Percentiles rank a stretch among this genome's conserved stretches.
These are phyloP conservation scores for Umbelopsis ramanniana DNA, from an alignment of 192 early-diverging fungal species.

Conservation along the genomic window DNA sequence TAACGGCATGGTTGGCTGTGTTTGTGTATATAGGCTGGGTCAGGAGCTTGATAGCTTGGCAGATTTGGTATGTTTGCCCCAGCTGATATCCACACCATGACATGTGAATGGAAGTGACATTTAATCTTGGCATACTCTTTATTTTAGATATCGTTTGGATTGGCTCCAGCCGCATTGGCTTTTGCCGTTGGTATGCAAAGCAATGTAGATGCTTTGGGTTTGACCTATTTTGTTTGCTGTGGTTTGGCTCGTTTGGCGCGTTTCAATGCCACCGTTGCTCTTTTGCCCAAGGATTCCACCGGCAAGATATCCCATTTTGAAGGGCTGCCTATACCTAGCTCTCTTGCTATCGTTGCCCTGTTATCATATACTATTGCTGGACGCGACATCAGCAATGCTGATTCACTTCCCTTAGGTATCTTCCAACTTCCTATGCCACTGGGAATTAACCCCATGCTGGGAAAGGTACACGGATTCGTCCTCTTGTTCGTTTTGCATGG, in stretches of 20 bases:
- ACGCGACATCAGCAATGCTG: constrained; percentile 13
- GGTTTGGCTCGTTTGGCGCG: constrained; percentile 81
- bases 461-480: constrained; percentile 64
- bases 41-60: constrained; percentile 89
- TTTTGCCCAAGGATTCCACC: constrained; percentile 66
- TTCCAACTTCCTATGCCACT: constrained; percentile 49
- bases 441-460: not conserved
- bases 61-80: constrained; percentile 65
- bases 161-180: constrained; percentile 55
- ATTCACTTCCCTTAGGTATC: constrained; percentile 42
- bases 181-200: constrained; percentile 85
- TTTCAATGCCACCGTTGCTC: constrained; percentile 83
- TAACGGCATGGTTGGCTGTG: not conserved
- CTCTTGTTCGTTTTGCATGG: constrained; percentile 76
- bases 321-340: constrained; percentile 87
- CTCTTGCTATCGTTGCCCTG: constrained; percentile 65
- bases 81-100: not conserved
- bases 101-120: not conserved
- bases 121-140: not conserved
- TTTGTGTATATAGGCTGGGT: constrained; percentile 51
- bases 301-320: constrained; percentile 87
- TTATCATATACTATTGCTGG: constrained; percentile 51
- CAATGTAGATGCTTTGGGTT: constrained; percentile 69
- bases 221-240: constrained; percentile 84
- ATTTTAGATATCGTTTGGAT: constrained; percentile 26